A percentile compares a stretch with the other conserved stretches of the same genome.
Evolutionary conservation across 2,329 filamentous ascomycete species (phyloP).

Genomic region (Ceratocystis destructans): DNA sequence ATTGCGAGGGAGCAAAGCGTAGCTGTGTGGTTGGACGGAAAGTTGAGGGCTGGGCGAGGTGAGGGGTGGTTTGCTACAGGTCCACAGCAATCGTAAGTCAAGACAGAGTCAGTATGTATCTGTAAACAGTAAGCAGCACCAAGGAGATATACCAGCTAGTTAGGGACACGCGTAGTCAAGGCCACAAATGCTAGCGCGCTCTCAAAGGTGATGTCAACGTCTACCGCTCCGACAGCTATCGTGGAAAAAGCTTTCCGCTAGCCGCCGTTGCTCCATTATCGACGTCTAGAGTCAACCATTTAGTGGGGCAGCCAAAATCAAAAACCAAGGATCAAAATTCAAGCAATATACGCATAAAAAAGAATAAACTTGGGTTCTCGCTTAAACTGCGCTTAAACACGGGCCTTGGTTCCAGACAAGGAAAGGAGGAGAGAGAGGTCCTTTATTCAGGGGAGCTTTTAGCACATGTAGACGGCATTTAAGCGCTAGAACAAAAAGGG

Average conservation of each 20-base stretch:
- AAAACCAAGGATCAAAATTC: no score
- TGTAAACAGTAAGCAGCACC: background rate
- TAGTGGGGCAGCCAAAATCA: conserved; percentile 10
- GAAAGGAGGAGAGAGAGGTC: background rate
- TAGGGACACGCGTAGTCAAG: background rate
- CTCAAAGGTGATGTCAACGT: conserved; percentile 1
- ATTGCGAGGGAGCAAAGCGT: conserved; percentile 25
- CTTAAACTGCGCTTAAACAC: conserved; percentile 1
- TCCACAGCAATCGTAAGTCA: background rate
- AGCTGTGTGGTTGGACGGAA: background rate
- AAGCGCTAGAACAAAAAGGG: background rate
- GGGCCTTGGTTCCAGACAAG: background rate
- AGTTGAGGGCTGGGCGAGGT: background rate
- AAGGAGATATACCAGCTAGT: background rate
- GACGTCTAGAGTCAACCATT: conserved; percentile 12
- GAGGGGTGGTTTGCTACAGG: background rate
- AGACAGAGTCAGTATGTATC: background rate
- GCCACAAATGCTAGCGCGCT: background rate
- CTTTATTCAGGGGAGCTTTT: background rate
- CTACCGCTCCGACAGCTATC: conserved; percentile 9
- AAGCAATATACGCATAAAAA: background rate
- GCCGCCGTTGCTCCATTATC: conserved; percentile 6
- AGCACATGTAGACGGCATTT: background rate
- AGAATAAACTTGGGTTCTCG: background rate
- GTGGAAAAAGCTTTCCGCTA: conserved; percentile 17